These are phyloP conservation scores for Ensete glaucum DNA, from an alignment of 176 grass and related monocot genomes.

Conservation along the genomic window DNA sequence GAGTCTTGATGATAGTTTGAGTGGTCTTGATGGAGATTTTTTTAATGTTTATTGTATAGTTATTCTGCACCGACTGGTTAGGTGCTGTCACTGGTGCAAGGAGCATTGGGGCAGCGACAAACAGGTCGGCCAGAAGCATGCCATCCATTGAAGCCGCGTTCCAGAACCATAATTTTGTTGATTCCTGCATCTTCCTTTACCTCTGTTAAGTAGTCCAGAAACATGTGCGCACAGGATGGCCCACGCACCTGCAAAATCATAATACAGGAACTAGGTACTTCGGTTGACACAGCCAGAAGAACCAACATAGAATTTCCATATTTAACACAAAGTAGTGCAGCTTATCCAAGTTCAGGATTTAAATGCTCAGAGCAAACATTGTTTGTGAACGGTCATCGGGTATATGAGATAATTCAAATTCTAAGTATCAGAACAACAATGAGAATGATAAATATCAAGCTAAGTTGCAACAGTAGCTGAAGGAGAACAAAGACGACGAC, in stretches of 20 bases:
- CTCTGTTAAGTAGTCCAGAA: conserved; percentile 50
- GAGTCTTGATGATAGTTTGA: background rate
- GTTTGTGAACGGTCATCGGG: too few relatives aligned
- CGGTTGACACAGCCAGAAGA: background rate
- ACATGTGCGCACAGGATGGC: conserved; percentile 57
- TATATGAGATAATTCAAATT: too few relatives aligned
- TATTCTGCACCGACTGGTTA: background rate
- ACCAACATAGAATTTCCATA: background rate
- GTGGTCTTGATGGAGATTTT: background rate
- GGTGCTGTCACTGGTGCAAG: conserved; percentile 49
- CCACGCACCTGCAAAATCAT: conserved; percentile 53
- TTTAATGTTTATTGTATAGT: background rate
- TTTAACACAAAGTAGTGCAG: background rate
- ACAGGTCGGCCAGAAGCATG: conserved; percentile 49
- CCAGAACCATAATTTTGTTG: conserved; percentile 65
- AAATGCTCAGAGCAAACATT: too few relatives aligned
- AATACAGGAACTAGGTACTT: background rate
- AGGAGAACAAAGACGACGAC: background rate
- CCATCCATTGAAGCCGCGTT: conserved; percentile 84
- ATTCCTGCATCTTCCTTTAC: conserved; percentile 38
- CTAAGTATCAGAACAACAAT: too few relatives aligned
- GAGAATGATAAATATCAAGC: background rate
- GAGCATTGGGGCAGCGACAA: conserved; percentile 55
- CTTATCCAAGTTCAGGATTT: background rate
- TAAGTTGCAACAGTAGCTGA: background rate